These are phyloP conservation scores for Fusarium nisikadoi DNA, from an alignment of 2,329 filamentous ascomycete species.

Conservation along the genomic window DNA sequence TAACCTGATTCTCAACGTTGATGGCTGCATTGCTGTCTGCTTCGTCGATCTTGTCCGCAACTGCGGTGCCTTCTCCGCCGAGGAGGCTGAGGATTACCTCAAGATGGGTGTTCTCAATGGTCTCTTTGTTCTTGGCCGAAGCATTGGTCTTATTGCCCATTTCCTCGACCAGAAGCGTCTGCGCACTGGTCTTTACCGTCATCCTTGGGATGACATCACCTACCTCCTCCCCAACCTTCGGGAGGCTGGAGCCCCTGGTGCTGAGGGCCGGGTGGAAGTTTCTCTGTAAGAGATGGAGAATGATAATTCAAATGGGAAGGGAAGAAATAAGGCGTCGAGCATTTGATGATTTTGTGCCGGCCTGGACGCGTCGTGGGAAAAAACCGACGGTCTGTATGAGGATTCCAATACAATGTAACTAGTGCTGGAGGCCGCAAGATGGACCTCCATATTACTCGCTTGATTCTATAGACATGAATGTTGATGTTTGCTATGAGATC, in stretches of 20 bases:
- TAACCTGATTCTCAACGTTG: conserved; percentile 99
- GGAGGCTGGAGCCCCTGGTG: conserved; percentile 75
- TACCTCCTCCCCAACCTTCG: conserved; percentile 87
- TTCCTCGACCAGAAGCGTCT: conserved; percentile 99
- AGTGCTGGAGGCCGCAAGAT: conserved; percentile 49
- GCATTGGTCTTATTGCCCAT: conserved; percentile 99
- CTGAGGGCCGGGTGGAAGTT: conserved; percentile 91
- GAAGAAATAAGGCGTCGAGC: conserved; percentile 46
- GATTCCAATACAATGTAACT: conserved; percentile 51
- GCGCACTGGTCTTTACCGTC: conserved; percentile 96
- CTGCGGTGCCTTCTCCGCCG: conserved; percentile 93
- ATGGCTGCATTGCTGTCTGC: conserved; percentile 97
- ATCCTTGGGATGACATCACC: conserved; percentile 99
- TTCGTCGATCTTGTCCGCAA: conserved; percentile 98
- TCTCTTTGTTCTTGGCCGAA: conserved; percentile 96
- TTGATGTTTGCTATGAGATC: conserved; percentile 33
- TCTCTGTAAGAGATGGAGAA: conserved; percentile 66
- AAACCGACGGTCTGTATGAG: conserved; percentile 51
- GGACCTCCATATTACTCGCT: conserved; percentile 49
- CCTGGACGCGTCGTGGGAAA: conserved; percentile 41
- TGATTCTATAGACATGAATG: conserved; percentile 49
- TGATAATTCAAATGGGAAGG: conserved; percentile 43
- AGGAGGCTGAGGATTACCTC: conserved; percentile 99
- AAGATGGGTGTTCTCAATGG: conserved; percentile 99
- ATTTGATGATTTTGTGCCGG: conserved; percentile 49